Evolutionary conservation across 441 rosid genomes (phyloP).

Genomic region (Adansonia madagascariensis): DNA sequence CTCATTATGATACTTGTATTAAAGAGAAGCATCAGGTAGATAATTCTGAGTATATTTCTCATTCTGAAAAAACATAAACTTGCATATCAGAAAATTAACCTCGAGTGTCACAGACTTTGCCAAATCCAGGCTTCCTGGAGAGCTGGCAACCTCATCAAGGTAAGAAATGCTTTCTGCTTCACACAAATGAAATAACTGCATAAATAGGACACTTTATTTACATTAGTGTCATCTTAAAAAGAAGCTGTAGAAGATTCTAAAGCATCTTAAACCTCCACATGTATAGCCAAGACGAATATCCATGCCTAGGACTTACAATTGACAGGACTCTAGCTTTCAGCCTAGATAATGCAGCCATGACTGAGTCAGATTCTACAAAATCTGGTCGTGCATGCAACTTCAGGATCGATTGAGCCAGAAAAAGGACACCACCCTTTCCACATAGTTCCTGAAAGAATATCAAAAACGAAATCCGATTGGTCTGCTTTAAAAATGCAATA

Average conservation of each 20-base stretch:
- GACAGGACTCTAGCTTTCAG: conserved; percentile 87
- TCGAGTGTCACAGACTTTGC: conserved; percentile 76
- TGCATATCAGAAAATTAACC: conserved; percentile 57
- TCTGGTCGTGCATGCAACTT: conserved; percentile 57
- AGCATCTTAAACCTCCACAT: conserved; percentile 22
- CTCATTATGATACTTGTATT: conserved; percentile 29
- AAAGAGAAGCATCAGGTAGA: conserved; percentile 26
- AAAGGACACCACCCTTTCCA: conserved; percentile 83
- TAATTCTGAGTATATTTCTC: conserved; percentile 1
- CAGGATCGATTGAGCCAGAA: conserved; percentile 72
- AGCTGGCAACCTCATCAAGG: conserved; percentile 89
- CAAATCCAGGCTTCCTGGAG: conserved; percentile 72
- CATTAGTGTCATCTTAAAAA: neutral
- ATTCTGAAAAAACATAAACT: neutral
- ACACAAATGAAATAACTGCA: conserved; percentile 88
- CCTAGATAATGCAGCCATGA: conserved; percentile 73
- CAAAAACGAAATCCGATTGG: conserved; percentile 9
- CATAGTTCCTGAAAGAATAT: conserved; percentile 75
- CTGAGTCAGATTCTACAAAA: conserved; percentile 45
- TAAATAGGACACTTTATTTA: conserved; percentile 28
- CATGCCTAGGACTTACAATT: conserved; percentile 60
- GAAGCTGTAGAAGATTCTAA: conserved; percentile 13
- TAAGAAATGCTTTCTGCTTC: conserved; percentile 92
- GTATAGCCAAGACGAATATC: conserved; percentile 21
- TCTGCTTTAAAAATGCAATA: conserved; percentile 11